These are phyloP conservation scores for Rhodotorula sp. DNA, from an alignment of 1,284 basidiomycete genomes.

Conservation along the genomic window DNA sequence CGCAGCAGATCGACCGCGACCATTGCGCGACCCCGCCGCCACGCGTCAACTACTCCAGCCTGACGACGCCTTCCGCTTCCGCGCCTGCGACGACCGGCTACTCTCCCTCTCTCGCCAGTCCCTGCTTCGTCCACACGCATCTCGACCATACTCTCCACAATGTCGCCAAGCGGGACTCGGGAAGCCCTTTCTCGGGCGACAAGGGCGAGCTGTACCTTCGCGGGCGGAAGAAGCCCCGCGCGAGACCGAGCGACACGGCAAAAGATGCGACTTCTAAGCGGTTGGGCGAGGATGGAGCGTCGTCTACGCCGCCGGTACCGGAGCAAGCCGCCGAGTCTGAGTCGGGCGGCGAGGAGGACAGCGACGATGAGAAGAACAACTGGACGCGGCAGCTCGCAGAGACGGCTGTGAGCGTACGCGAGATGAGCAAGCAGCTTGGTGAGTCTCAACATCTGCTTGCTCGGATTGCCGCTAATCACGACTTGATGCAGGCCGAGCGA, in stretches of 20 bases:
- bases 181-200: too few relatives aligned
- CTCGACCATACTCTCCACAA: slow-evolving; percentile 73
- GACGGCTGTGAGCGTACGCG: slow-evolving; percentile 93
- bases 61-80: slow-evolving; percentile 2
- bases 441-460: slow-evolving; percentile 46
- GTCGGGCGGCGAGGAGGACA: slow-evolving; percentile 60
- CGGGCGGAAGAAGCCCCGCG: slow-evolving; percentile 8
- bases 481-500: slow-evolving; percentile 68
- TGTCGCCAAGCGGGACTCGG: slow-evolving; percentile 55
- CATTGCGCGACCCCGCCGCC: slow-evolving; percentile 18
- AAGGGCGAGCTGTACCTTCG: background rate
- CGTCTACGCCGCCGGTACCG: background rate
- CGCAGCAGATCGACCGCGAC: background rate
- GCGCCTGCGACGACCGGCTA: slow-evolving; percentile 11
- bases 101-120: slow-evolving; percentile 21
- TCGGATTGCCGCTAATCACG: background rate
- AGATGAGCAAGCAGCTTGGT: slow-evolving; percentile 99
- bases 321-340: background rate
- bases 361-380: slow-evolving; percentile 55
- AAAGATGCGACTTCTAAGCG: slow-evolving; percentile 3
- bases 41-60: slow-evolving; percentile 14
- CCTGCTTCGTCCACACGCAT: slow-evolving; percentile 77
- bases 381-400: slow-evolving; percentile 91
- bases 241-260: slow-evolving; percentile 13
- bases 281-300: slow-evolving; percentile 20